Evolutionary conservation across 2,329 filamentous ascomycete genomes (phyloP).

Genomic region (Epichloe sylvatica): DNA sequence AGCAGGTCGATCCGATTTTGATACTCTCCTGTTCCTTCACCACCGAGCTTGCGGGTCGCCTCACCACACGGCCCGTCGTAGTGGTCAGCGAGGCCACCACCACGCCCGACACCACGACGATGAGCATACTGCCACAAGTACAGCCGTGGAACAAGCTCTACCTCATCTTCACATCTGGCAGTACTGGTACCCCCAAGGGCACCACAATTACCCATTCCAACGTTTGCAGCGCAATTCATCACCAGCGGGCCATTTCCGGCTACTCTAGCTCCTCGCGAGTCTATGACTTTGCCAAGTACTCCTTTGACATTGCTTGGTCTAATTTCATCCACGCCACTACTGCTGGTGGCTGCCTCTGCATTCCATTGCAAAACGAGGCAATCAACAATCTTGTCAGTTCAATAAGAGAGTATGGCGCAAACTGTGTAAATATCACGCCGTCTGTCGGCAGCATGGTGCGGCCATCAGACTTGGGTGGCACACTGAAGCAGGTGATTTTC

Average conservation of each 20-base stretch:
- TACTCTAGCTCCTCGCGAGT: conserved; percentile 8
- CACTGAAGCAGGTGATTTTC: conserved; percentile 9
- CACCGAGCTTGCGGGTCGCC: conserved; percentile 1
- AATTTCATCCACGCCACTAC: conserved; percentile 2
- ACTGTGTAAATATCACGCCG: conserved; percentile 9
- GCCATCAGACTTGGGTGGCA: neutral
- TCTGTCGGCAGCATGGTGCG: conserved; percentile 9
- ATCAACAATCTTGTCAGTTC: conserved; percentile 6
- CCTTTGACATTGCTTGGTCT: conserved; percentile 3
- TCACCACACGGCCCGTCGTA: conserved; percentile 7
- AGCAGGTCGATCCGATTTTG: conserved; percentile 7
- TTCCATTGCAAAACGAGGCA: conserved; percentile 9
- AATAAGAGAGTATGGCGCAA: conserved; percentile 6
- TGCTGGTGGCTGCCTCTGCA: conserved; percentile 6
- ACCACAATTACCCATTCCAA: conserved; percentile 11
- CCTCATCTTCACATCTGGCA: conserved; percentile 11
- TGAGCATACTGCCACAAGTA: conserved; percentile 4
- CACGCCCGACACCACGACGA: conserved; percentile 6
- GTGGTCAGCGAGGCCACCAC: neutral
- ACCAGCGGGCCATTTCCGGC: conserved; percentile 8
- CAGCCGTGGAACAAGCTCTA: conserved; percentile 9
- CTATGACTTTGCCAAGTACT: conserved; percentile 7
- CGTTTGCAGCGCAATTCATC: conserved; percentile 9
- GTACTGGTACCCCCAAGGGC: conserved; percentile 14
- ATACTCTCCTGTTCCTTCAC: conserved; percentile 9